These are phyloP conservation scores for Penicillium diatomitis DNA, from an alignment of 495 filamentous ascomycete genomes.

Conservation along the genomic window DNA sequence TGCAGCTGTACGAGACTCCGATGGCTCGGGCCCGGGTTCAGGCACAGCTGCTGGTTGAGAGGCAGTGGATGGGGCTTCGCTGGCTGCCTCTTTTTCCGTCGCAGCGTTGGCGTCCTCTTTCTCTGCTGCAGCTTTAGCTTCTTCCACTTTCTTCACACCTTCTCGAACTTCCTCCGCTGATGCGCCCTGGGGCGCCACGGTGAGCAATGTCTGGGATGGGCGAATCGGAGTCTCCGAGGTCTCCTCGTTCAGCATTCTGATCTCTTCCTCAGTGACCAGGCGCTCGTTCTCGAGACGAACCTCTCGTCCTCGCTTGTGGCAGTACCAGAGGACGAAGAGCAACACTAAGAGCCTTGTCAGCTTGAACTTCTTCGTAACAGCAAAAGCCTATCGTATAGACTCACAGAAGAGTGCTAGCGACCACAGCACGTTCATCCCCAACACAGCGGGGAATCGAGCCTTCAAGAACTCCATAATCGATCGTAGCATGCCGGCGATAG, in stretches of 20 bases:
- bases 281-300: slow-evolving; percentile 66
- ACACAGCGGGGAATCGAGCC: slow-evolving; percentile 72
- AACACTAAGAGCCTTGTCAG: slow-evolving; percentile 47
- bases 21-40: not conserved
- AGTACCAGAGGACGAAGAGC: slow-evolving; percentile 92
- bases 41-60: not conserved
- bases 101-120: too few species aligned
- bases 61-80: too few species aligned
- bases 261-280: slow-evolving; percentile 41
- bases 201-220: slow-evolving; percentile 34
- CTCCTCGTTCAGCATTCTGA: slow-evolving; percentile 33
- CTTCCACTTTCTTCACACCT: slow-evolving; percentile 31
- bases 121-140: slow-evolving; percentile 19
- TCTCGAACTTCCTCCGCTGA: slow-evolving; percentile 29
- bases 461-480: slow-evolving; percentile 79
- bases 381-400: slow-evolving; percentile 14
- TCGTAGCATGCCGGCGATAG: slow-evolving; percentile 70
- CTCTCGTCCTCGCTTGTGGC: slow-evolving; percentile 86
- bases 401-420: slow-evolving; percentile 75
- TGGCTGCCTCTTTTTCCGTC: too few species aligned
- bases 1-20: too few species aligned
- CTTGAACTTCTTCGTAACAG: not conserved
- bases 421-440: slow-evolving; percentile 79
- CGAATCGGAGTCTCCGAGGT: slow-evolving; percentile 23
- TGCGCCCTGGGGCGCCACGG: slow-evolving; percentile 38